phyloP scores from a whole-genome alignment of 192 early-diverging fungal genomes.

The Entomortierella parvispora region DNA sequence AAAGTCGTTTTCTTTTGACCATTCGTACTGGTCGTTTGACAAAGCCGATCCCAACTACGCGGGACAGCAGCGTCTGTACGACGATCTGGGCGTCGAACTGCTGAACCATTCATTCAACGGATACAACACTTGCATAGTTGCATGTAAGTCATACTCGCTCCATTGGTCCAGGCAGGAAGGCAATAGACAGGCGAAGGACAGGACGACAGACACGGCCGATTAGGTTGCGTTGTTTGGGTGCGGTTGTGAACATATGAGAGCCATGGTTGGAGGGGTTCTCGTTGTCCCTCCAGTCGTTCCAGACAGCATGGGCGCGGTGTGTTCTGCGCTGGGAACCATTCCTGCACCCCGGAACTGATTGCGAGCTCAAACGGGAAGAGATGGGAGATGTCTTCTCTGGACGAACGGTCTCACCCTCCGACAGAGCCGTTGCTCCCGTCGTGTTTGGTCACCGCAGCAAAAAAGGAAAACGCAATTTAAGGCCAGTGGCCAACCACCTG shows the following conservation, averaged over 20 bases:
- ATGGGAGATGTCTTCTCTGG: background rate
- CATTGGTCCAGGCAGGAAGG: background rate
- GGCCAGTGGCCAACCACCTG: conserved; percentile 1
- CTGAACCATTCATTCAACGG: conserved; percentile 89
- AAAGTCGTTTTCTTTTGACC: conserved; percentile 86
- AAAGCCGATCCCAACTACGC: conserved; percentile 70
- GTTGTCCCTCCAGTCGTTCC: too few species aligned
- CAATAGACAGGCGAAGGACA: background rate
- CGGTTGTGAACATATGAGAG: background rate
- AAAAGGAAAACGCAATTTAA: too few species aligned
- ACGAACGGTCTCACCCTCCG: background rate
- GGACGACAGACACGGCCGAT: background rate
- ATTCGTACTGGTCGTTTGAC: conserved; percentile 90
- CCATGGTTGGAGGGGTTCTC: too few species aligned
- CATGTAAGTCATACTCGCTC: conserved; percentile 66
- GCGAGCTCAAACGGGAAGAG: too few species aligned
- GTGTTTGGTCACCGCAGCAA: background rate
- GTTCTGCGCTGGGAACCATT: too few species aligned
- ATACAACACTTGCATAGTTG: conserved; percentile 95
- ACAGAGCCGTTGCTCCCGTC: background rate
- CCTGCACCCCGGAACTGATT: too few species aligned
- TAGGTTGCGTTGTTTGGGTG: background rate
- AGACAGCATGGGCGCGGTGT: too few species aligned
- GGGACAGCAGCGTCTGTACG: conserved; percentile 79
- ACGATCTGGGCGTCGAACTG: conserved; percentile 78